phyloP scores from a whole-genome alignment of 108 stramenopile genomes.

The Cafeteria roenbergensis region DNA sequence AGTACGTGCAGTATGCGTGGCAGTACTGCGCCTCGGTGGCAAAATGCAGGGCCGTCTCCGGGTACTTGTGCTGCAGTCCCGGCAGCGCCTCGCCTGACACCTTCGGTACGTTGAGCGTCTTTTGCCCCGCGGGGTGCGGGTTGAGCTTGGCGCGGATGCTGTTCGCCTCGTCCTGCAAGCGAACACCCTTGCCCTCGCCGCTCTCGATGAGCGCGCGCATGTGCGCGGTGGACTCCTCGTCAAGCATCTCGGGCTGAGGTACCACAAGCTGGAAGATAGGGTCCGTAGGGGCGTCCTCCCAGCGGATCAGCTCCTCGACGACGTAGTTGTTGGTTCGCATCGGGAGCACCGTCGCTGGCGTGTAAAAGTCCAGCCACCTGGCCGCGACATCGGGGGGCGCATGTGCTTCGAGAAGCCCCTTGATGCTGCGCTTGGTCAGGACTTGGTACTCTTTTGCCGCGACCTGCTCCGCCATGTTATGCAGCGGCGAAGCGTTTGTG shows the following conservation, averaged over 20 bases:
- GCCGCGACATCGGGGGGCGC: too few relatives aligned
- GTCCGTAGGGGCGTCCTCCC: slow-evolving; percentile 29
- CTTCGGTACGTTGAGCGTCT: slow-evolving; percentile 44
- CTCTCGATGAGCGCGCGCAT: slow-evolving; percentile 28
- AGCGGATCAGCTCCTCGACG: slow-evolving; percentile 46
- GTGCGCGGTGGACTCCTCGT: slow-evolving; percentile 24
- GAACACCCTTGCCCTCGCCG: slow-evolving; percentile 30
- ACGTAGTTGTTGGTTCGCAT: slow-evolving; percentile 27
- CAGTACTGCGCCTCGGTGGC: slow-evolving; percentile 49
- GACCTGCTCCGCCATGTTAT: too few relatives aligned
- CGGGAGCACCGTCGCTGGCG: slow-evolving; percentile 7
- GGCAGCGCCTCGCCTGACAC: slow-evolving; percentile 22
- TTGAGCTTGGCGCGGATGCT: slow-evolving; percentile 40
- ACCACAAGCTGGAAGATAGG: slow-evolving; percentile 45
- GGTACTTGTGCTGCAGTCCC: slow-evolving; percentile 54
- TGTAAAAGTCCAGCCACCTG: background rate
- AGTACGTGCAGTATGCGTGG: slow-evolving; percentile 54
- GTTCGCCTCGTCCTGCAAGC: slow-evolving; percentile 24
- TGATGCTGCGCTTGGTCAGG: background rate
- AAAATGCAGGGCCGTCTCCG: slow-evolving; percentile 47
- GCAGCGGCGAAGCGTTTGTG: too few relatives aligned
- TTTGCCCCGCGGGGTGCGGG: slow-evolving; percentile 54
- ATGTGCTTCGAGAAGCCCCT: background rate
- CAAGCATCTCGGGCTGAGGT: slow-evolving; percentile 44
- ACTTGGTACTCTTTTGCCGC: too few relatives aligned